Percentiles rank a stretch among this genome's conserved stretches.
phyloP scores from a whole-genome alignment of 148 eudicot genomes.

The Rhododendron henanense region DNA sequence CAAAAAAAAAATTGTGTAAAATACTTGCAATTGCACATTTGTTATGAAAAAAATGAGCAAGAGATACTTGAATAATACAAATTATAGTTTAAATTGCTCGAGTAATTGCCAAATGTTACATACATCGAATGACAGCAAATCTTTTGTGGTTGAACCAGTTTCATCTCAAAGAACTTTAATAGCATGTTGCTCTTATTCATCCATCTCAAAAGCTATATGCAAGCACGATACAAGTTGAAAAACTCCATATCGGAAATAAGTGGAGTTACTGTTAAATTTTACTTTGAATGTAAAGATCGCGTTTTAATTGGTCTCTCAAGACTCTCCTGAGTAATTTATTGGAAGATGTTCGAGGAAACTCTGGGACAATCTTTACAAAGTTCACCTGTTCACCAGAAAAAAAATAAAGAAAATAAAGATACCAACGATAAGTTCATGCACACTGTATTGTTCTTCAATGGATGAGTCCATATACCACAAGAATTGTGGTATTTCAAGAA shows the following conservation, averaged over 20 bases:
- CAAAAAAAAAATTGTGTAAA: neutral
- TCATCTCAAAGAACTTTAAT: neutral
- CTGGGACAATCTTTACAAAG: conserved; percentile 61
- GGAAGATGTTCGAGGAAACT: conserved; percentile 84
- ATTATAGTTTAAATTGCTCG: neutral
- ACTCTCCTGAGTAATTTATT: conserved; percentile 77
- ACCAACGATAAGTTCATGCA: neutral
- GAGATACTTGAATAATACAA: neutral
- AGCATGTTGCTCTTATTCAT: neutral
- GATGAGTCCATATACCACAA: neutral
- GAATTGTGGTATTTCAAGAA: neutral
- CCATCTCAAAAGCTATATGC: neutral
- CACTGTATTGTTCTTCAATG: neutral
- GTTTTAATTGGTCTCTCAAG: conserved; percentile 61
- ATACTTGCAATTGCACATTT: neutral
- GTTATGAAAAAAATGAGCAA: neutral
- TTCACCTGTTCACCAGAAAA: conserved; percentile 52
- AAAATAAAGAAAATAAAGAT: neutral
- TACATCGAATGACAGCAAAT: neutral
- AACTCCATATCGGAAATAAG: neutral
- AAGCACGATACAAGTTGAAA: neutral
- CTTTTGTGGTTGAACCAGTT: neutral
- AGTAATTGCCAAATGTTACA: neutral
- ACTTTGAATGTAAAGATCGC: conserved; percentile 48
- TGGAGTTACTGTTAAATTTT: conserved; percentile 30